Evolutionary conservation across 2,329 filamentous ascomycete genomes (phyloP).

Genomic region (Aspergillus bombycis): DNA sequence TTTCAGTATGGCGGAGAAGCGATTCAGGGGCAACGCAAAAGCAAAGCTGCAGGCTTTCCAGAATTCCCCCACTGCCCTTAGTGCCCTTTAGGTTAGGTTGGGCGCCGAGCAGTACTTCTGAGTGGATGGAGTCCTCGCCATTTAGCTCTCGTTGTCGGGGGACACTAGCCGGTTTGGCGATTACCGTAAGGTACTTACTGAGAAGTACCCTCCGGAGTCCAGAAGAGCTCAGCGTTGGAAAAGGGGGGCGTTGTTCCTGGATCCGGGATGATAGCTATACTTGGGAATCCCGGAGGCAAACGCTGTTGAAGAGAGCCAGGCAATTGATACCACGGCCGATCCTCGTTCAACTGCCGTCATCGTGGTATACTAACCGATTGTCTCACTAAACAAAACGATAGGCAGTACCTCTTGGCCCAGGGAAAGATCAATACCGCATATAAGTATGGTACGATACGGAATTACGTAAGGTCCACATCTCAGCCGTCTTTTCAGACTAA

Average conservation of each 20-base stretch:
- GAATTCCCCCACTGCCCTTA: slow-evolving; percentile 1
- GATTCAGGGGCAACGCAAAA: slow-evolving; percentile 5
- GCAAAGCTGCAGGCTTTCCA: not conserved
- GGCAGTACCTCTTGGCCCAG: not conserved
- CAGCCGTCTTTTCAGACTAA: not conserved
- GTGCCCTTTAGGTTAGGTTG: slow-evolving; percentile 3
- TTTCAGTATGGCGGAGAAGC: slow-evolving; percentile 3
- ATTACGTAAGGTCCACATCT: not conserved
- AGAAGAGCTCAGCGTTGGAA: not conserved
- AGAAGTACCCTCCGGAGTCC: not conserved
- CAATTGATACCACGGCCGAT: not conserved
- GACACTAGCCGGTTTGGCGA: slow-evolving; percentile 1
- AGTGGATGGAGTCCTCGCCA: not conserved
- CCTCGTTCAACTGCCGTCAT: not conserved
- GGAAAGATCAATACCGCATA: not conserved
- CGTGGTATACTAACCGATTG: not conserved
- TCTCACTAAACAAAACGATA: not conserved
- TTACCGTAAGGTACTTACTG: not conserved
- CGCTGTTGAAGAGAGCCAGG: not conserved
- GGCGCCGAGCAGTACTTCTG: not conserved
- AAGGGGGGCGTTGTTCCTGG: not conserved
- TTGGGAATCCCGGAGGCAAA: not conserved
- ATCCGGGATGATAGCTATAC: not conserved
- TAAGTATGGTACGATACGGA: not conserved
- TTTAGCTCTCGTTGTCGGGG: not conserved